A percentile compares a stretch with the other conserved stretches of the same genome.
Conservation (phyloP, 495 filamentous ascomycete genomes). For the Margaritispora aquatica region DNA sequence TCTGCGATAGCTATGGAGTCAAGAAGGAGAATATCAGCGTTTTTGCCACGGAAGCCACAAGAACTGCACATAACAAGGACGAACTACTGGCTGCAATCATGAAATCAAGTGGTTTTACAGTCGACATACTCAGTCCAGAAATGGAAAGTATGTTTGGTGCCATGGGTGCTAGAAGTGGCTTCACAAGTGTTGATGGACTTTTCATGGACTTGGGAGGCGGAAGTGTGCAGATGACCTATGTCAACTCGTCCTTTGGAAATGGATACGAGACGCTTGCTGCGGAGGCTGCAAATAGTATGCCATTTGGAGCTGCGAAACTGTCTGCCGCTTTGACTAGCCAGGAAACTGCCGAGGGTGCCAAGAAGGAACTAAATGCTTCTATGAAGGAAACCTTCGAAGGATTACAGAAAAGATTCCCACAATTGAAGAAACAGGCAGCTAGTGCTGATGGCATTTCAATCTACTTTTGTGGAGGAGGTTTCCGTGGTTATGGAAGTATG, state of each 20-base stretch:
- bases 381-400: constrained; percentile 56
- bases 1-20: constrained; percentile 63
- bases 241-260: constrained; percentile 43
- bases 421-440: constrained; percentile 37
- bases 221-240: constrained; percentile 85
- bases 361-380: constrained; percentile 48
- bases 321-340: constrained; percentile 50
- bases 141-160: constrained; percentile 81
- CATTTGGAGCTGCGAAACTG: constrained; percentile 83
- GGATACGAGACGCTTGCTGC: constrained; percentile 41
- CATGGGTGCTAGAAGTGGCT: constrained; percentile 74
- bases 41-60: constrained; percentile 85
- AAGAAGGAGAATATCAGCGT: constrained; percentile 56
- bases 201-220: constrained; percentile 90
- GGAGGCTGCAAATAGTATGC: constrained; percentile 46
- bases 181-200: constrained; percentile 58
- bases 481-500: constrained; percentile 85
- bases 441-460: constrained; percentile 56
- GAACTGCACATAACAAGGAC: constrained; percentile 67
- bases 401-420: constrained; percentile 35
- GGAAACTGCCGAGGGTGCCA: constrained; percentile 35
- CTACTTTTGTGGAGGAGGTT: constrained; percentile 86
- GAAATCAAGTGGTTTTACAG: constrained; percentile 52
- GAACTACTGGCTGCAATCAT: constrained; percentile 61
- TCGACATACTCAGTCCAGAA: constrained; percentile 67